These are phyloP conservation scores for Cyclotella choctawhatcheeana DNA, from an alignment of 108 stramenopile species.

Conservation along the genomic window DNA sequence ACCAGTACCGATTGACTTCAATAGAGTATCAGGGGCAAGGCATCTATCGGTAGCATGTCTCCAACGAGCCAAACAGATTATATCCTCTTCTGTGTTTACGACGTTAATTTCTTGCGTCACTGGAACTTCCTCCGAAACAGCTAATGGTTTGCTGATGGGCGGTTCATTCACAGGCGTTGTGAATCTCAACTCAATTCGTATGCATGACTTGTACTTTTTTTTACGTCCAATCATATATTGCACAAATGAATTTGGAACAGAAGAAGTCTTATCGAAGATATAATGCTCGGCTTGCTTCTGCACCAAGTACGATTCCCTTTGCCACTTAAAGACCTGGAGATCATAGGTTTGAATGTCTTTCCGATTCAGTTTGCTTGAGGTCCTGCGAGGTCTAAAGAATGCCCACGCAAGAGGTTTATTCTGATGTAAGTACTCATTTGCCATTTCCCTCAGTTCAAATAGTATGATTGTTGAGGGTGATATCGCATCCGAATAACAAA, in stretches of 20 bases:
- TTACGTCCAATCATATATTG: neutral
- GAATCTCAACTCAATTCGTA: neutral
- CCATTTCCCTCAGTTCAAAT: conserved; percentile 7
- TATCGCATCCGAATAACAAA: neutral
- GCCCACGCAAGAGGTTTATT: neutral
- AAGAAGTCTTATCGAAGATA: neutral
- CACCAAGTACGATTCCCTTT: neutral
- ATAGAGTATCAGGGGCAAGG: neutral
- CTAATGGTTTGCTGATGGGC: too few relatives aligned
- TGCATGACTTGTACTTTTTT: conserved; percentile 4
- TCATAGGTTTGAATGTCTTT: neutral
- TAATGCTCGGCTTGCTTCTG: conserved; percentile 1
- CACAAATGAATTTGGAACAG: neutral
- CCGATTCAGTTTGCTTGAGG: neutral
- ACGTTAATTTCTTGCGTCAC: too few relatives aligned
- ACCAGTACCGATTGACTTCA: neutral
- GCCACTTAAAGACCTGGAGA: conserved; percentile 1
- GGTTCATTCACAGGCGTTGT: neutral
- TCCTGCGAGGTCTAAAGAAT: neutral
- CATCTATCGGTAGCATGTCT: neutral
- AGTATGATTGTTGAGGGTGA: neutral
- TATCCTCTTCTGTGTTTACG: neutral
- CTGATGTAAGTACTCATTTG: neutral
- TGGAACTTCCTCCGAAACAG: too few relatives aligned
- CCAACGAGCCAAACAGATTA: neutral